phyloP scores from a whole-genome alignment of 1,139 yeast species.

The Scheffersomyces insectosa region DNA sequence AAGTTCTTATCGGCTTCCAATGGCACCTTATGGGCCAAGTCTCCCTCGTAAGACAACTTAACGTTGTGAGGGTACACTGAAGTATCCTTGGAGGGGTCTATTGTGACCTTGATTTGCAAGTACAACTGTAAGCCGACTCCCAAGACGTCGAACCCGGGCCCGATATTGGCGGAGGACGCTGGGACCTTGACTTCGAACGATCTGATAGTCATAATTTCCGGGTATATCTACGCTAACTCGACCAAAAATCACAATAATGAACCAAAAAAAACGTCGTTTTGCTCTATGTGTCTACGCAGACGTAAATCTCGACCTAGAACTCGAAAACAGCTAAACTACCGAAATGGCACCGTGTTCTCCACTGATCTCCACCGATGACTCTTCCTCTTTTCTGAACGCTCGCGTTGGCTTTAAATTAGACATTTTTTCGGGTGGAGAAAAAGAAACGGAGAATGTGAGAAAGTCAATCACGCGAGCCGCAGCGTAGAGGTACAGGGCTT shows the following conservation, averaged over 20 bases:
- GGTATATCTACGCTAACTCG: too few relatives aligned
- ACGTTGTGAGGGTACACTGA: constrained; percentile 69
- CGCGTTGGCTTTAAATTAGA: too few relatives aligned
- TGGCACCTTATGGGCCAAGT: constrained; percentile 80
- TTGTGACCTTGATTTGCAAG: constrained; percentile 65
- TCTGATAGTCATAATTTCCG: constrained; percentile 15
- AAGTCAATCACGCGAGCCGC: too few relatives aligned
- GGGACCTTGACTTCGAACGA: constrained; percentile 74
- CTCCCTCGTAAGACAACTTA: constrained; percentile 66
- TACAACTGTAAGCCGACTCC: constrained; percentile 84
- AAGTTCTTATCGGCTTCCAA: constrained; percentile 73
- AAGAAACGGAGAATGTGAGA: too few relatives aligned
- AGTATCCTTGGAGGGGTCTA: constrained; percentile 58
- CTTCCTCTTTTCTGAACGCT: too few relatives aligned
- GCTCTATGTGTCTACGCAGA: not conserved
- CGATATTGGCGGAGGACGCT: constrained; percentile 96
- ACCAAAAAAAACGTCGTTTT: constrained; percentile 2
- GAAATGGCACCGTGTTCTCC: too few relatives aligned
- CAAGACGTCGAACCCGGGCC: constrained; percentile 96
- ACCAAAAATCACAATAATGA: too few relatives aligned
- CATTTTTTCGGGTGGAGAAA: too few relatives aligned
- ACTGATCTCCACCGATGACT: too few relatives aligned
- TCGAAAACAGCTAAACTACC: too few relatives aligned
- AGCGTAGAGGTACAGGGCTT: too few relatives aligned
- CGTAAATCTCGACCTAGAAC: too few relatives aligned